phyloP scores from a whole-genome alignment of 352 stramenopile genomes.

The Globisporangium heterothallicum region DNA sequence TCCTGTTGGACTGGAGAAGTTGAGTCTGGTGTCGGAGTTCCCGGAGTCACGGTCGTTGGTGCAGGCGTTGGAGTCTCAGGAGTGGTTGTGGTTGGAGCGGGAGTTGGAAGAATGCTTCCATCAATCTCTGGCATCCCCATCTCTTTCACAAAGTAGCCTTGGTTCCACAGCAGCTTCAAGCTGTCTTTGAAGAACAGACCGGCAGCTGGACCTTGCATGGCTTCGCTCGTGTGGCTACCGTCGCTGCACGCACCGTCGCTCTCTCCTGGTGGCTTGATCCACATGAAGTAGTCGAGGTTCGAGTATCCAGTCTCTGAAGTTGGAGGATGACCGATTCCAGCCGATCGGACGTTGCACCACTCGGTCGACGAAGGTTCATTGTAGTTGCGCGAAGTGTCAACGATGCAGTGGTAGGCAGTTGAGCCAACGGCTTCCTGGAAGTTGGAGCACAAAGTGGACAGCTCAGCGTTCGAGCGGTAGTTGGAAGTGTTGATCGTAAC shows the following conservation, averaged over 20 bases:
- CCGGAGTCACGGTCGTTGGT: constrained; percentile 2
- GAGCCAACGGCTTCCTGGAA: constrained; percentile 52
- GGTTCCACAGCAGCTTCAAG: constrained; percentile 58
- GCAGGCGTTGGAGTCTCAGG: neutral
- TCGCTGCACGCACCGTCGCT: constrained; percentile 56
- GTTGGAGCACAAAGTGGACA: constrained; percentile 35
- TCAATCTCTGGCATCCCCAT: neutral
- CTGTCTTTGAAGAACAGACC: constrained; percentile 51
- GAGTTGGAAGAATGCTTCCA: neutral
- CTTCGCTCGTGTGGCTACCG: constrained; percentile 23
- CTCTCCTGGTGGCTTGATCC: constrained; percentile 60
- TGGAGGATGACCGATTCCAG: constrained; percentile 48
- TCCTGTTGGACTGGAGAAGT: neutral
- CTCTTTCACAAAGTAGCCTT: constrained; percentile 53
- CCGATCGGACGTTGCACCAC: constrained; percentile 68
- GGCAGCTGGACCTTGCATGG: constrained; percentile 29
- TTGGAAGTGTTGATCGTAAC: constrained; percentile 76
- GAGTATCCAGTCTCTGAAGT: constrained; percentile 35
- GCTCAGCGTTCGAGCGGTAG: constrained; percentile 54
- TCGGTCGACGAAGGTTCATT: constrained; percentile 29
- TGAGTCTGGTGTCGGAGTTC: constrained; percentile 1
- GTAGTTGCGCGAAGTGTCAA: constrained; percentile 69
- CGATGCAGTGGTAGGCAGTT: constrained; percentile 41
- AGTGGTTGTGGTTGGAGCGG: neutral
- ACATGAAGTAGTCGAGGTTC: constrained; percentile 67